phyloP scores from a whole-genome alignment of 805 yeast species.

The Metschnikowia arizonensis region DNA sequence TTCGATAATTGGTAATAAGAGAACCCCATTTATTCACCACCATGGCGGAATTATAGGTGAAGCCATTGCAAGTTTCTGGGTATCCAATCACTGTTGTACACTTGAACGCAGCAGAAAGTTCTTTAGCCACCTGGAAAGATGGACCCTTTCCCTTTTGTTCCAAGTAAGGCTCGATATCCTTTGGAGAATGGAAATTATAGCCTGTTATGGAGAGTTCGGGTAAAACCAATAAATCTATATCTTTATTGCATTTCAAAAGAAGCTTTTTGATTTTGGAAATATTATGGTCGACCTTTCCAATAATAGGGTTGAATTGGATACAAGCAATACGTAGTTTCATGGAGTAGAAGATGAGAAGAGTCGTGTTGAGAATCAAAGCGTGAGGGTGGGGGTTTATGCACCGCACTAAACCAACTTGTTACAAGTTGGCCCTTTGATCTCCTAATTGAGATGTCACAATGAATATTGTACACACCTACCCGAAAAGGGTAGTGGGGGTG shows the following conservation, averaged over 20 bases:
- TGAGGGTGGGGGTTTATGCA: no score
- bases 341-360: not conserved
- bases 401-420: no score
- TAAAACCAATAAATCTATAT: conserved; percentile 65
- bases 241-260: conserved; percentile 25
- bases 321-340: conserved; percentile 59
- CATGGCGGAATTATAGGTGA: conserved; percentile 67
- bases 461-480: no score
- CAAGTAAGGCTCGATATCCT: conserved; percentile 53
- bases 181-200: conserved; percentile 53
- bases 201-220: conserved; percentile 88
- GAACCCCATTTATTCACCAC: conserved; percentile 58
- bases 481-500: no score
- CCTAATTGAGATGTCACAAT: no score
- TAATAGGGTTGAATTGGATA: conserved; percentile 61
- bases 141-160: conserved; percentile 47
- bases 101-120: conserved; percentile 43
- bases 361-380: no score
- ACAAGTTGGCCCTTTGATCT: no score
- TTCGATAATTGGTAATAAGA: conserved; percentile 63
- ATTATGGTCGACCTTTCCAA: conserved; percentile 58
- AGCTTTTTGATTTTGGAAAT: conserved; percentile 43
- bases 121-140: conserved; percentile 53
- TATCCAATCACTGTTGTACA: conserved; percentile 79
- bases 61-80: conserved; percentile 53